Evolutionary conservation across 2,329 filamentous ascomycete species (phyloP), one percentile per base, ranked within the genome.

Genomic region (Aureobasidium sp.): DNA sequence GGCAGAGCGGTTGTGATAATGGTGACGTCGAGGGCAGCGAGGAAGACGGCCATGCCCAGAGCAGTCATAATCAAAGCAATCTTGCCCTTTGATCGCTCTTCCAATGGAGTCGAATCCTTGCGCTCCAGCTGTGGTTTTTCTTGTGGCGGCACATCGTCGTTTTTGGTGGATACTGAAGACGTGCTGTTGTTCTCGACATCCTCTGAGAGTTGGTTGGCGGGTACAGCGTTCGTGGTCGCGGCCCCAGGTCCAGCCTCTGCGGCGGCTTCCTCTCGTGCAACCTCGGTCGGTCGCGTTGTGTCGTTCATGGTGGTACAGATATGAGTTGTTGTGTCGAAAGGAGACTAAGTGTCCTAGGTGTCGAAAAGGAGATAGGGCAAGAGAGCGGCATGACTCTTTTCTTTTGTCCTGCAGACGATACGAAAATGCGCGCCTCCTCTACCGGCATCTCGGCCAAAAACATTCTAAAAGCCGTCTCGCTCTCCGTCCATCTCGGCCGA

Each of bases 1-100:
- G 84, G 84, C 0, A 86, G 73, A 2, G 84, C 83, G 3, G 84
- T 86, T 0, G 84, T 82, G 59, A 87, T 78, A 65, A 86, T 86
- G 0, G 84, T 85, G 70, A 85, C 83, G 67, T 86, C 84, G 44
- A 86, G 72, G 36, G 84, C 84, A 12, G 83, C 82, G 29, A 86
- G 77, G 60, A 85, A 83, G 14, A 86, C 75, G 8, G 82, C 82
- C 71, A 84, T 78, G 63, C 73, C 70, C 1, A 81, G 71, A 3
- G 79, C 78, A 31, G 75, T 68, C 79, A 81, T 81, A 66, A 82
- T 81, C 62, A 81, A 64, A 6, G 74, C 73, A 61, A 79, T 76
- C 69, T 81, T 72, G 59, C 70, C 69, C 61, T 71, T 72, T 9
- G 71, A 70, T 44, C 70, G 64, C 64, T 71, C 62, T 59, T 68